Percentiles rank a stretch among this genome's conserved stretches.
Conservation (phyloP, 441 rosid species). For the Bruguiera hainesii region DNA sequence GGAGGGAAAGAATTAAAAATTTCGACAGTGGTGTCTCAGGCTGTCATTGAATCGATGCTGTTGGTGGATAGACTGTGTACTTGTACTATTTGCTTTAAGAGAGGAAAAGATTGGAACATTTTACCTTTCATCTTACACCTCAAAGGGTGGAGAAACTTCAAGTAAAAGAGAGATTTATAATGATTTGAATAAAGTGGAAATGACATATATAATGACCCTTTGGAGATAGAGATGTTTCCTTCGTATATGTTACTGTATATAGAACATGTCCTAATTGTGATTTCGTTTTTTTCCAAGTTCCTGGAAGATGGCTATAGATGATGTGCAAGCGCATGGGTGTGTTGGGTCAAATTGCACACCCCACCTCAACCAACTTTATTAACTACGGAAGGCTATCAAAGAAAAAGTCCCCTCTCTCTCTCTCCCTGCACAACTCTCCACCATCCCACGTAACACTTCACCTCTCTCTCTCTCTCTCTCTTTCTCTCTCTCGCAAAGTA, state of each 20-base stretch:
- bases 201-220: constrained; percentile 18
- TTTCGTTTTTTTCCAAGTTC: background rate
- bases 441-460: background rate
- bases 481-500: constrained; percentile 5
- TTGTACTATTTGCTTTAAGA: constrained; percentile 12
- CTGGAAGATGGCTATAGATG: background rate
- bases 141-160: constrained; percentile 23
- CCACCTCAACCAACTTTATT: constrained; percentile 30
- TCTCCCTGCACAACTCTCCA: background rate
- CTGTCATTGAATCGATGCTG: constrained; percentile 4
- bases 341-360: constrained; percentile 32
- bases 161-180: constrained; percentile 19
- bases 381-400: constrained; percentile 12
- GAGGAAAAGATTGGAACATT: constrained; percentile 17
- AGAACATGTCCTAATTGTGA: background rate
- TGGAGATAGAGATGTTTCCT: constrained; percentile 22
- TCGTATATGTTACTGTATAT: background rate
- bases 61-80: background rate
- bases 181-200: constrained; percentile 26
- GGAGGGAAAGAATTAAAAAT: background rate
- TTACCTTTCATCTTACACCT: constrained; percentile 8
- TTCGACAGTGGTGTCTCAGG: background rate
- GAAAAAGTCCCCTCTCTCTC: constrained; percentile 3
- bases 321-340: constrained; percentile 20
- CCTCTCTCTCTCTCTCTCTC: background rate